Conservation (phyloP, 495 filamentous ascomycete genomes). For the Aspergillus carlsbadensis region DNA sequence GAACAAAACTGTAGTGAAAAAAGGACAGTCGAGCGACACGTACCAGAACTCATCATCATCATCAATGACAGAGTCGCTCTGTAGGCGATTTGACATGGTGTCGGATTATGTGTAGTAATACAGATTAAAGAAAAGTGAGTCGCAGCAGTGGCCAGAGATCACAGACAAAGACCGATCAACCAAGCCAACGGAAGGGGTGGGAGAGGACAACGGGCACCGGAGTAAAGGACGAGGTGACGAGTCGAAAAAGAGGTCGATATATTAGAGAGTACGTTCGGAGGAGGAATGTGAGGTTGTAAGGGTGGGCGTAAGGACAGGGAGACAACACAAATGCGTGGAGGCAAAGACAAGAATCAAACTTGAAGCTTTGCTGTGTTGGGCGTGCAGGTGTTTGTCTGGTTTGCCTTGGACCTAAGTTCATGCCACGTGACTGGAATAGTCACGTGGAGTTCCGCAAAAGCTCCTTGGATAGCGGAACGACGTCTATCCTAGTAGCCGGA, state of each 20-base stretch:
- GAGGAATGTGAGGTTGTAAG: conserved; percentile 20
- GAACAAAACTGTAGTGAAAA: not conserved
- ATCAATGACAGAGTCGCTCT: conserved; percentile 95
- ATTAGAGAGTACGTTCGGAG: conserved; percentile 18
- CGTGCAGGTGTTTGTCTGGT: conserved; percentile 33
- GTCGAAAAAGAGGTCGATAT: conserved; percentile 16
- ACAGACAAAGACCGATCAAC: conserved; percentile 33
- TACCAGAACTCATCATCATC: conserved; percentile 95
- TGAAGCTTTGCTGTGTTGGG: conserved; percentile 42
- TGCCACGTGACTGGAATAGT: not conserved
- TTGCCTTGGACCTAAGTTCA: conserved; percentile 27
- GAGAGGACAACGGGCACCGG: conserved; percentile 14
- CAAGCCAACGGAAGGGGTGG: conserved; percentile 20
- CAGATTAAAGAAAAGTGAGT: conserved; percentile 22
- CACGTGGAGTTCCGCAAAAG: conserved; percentile 29
- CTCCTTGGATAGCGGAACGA: conserved; percentile 20
- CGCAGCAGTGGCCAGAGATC: conserved; percentile 18
- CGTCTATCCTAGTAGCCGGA: conserved; percentile 22
- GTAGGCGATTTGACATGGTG: conserved; percentile 61
- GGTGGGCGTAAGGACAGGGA: conserved; percentile 22
- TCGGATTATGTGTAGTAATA: conserved; percentile 20
- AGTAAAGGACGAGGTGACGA: conserved; percentile 16
- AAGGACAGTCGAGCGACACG: conserved; percentile 21
- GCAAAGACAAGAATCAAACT: conserved; percentile 33
- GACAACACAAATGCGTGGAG: conserved; percentile 19